These are phyloP conservation scores for Cynara cardunculus DNA, from an alignment of 129 eudicot genomes.

Conservation along the genomic window DNA sequence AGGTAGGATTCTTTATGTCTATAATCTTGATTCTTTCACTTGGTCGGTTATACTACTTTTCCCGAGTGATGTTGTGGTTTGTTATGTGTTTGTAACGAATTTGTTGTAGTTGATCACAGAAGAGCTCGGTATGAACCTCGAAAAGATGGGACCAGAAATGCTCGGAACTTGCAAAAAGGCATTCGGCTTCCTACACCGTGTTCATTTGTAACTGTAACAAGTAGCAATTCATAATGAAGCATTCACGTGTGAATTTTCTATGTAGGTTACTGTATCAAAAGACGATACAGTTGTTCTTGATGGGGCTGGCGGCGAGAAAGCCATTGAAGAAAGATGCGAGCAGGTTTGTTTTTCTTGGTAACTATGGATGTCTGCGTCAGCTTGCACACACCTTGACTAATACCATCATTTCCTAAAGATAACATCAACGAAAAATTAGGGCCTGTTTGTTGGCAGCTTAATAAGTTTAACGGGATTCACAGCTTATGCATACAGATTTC, in stretches of 20 bases:
- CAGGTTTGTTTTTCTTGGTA: neutral
- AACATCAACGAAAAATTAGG: too few species aligned
- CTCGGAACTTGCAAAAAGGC: constrained; percentile 55
- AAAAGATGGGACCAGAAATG: constrained; percentile 35
- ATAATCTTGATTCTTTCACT: neutral
- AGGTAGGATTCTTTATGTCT: constrained; percentile 23
- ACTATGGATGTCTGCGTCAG: too few species aligned
- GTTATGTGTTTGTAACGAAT: too few species aligned
- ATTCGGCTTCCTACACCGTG: neutral
- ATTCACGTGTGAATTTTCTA: neutral
- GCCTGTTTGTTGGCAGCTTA: too few species aligned
- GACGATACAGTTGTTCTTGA: constrained; percentile 51
- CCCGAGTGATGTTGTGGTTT: neutral
- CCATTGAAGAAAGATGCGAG: neutral
- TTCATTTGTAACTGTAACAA: neutral
- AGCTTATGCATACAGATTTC: too few species aligned
- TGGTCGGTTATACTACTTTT: too few species aligned
- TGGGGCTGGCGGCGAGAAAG: constrained; percentile 32
- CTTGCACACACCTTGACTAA: too few species aligned
- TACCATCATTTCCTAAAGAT: too few species aligned
- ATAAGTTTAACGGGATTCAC: too few species aligned
- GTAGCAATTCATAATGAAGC: neutral
- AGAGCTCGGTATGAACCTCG: constrained; percentile 46
- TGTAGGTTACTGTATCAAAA: constrained; percentile 45
- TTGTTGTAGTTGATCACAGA: constrained; percentile 39